Evolutionary conservation across 352 stramenopile genomes (phyloP), one percentile per base, ranked within the genome.

Genomic region (Achlya hypogyna): DNA sequence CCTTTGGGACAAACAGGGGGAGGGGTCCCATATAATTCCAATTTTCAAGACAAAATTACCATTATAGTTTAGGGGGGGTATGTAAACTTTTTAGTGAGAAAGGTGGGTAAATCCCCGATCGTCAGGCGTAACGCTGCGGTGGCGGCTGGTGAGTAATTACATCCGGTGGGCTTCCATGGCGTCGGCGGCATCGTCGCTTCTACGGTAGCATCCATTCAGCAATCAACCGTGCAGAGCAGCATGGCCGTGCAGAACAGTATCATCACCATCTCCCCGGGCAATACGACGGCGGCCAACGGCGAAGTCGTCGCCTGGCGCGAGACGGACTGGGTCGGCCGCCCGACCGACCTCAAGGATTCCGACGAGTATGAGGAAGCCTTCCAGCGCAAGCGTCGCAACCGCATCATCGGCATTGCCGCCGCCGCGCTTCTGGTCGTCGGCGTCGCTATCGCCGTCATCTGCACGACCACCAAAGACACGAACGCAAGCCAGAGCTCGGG

Each of bases 361-460:
- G 60, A 67, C 32, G 60, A 67, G 27, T 67, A 67, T 5, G 60
- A 67, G 58, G 60, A 56, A 28, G 43, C 8, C 32, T 67, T 67
- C 45, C 60, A 67, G 31, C 60, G 60, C 60, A 54, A 34, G 20
- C 60, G 60, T 22, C 60, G 60, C 51, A 67, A 58, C 31, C 60
- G 60, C 51, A 58, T 67, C 51, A 25, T 67, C 12, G 25, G 20
- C 14, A 67, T 67, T n/a, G 20, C 27, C 4, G 60, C 38, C 25
- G 60, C 60, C 20, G 38, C 38, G 4, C 22, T 67, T 10, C 22
- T 67, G 6, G 60, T 67, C 51, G 60, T 67, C 12, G 60, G 60
- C 25, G 60, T 47, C n/a, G 60, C 60, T 47, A 49, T 67, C 32
- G 60, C 16, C 40, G 28, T 67, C 45, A 56, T 53, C 1, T 58